phyloP scores from a whole-genome alignment of 495 filamentous ascomycete species.

The Trichoderma parareesei region DNA sequence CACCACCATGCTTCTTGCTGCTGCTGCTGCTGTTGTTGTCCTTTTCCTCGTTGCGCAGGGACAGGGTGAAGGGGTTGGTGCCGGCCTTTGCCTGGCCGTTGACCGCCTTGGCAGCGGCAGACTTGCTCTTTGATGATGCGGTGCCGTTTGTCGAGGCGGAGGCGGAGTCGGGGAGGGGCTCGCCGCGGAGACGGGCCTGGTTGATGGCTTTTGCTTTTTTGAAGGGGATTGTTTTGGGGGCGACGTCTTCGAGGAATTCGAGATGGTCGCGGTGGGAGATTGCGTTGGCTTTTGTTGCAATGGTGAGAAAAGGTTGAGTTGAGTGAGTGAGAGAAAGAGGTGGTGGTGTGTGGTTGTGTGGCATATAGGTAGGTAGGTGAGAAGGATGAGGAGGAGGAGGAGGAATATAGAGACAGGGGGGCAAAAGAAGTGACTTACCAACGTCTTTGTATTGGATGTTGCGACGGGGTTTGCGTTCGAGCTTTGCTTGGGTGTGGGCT shows the following conservation, averaged over 20 bases:
- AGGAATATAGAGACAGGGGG: background rate
- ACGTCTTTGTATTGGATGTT: slow-evolving; percentile 96
- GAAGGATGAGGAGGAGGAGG: background rate
- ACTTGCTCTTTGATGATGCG: slow-evolving; percentile 10
- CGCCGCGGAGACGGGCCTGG: slow-evolving; percentile 31
- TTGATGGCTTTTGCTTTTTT: slow-evolving; percentile 61
- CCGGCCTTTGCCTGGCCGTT: slow-evolving; percentile 16
- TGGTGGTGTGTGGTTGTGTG: background rate
- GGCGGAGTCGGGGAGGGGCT: slow-evolving; percentile 9
- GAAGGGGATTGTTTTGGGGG: slow-evolving; percentile 76
- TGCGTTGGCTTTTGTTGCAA: slow-evolving; percentile 58
- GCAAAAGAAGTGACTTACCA: slow-evolving; percentile 36
- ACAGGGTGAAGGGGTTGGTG: slow-evolving; percentile 15
- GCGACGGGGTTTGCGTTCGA: slow-evolving; percentile 82
- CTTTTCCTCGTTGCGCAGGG: background rate
- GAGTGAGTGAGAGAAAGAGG: background rate
- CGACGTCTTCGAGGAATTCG: slow-evolving; percentile 86
- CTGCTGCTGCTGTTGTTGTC: slow-evolving; percentile 41
- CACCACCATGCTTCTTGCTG: slow-evolving; percentile 28
- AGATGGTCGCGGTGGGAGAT: slow-evolving; percentile 87
- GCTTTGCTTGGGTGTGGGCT: slow-evolving; percentile 77
- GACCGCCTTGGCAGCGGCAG: slow-evolving; percentile 22
- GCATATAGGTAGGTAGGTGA: background rate
- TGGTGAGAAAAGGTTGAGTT: too few relatives aligned
- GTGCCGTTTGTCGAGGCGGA: slow-evolving; percentile 5